A percentile compares a stretch with the other conserved stretches of the same genome.
phyloP scores from a whole-genome alignment of 2,329 filamentous ascomycete genomes.

The Aureobasidium musti region DNA sequence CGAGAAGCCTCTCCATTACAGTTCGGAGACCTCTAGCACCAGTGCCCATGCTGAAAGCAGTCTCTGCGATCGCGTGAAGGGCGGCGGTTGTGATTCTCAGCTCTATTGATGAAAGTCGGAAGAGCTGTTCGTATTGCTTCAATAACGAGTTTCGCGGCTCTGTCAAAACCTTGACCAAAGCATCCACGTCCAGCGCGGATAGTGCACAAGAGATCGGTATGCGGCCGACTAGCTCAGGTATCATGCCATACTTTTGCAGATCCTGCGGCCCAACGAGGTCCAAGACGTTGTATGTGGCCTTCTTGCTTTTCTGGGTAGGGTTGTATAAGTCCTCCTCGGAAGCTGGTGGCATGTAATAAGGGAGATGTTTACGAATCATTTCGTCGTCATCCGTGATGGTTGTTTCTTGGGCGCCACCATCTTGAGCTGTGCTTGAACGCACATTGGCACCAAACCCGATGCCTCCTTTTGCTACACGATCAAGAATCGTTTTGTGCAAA shows the following conservation, averaged over 20 bases:
- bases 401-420: conserved; percentile 58
- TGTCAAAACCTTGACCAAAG: conserved; percentile 82
- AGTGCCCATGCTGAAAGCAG: conserved; percentile 68
- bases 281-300: conserved; percentile 71
- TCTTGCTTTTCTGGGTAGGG: conserved; percentile 69
- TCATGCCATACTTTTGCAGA: conserved; percentile 67
- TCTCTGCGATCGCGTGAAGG: conserved; percentile 77
- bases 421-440: conserved; percentile 53
- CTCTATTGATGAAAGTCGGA: conserved; percentile 74
- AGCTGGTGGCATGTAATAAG: conserved; percentile 52
- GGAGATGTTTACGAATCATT: conserved; percentile 46
- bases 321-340: conserved; percentile 50
- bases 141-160: conserved; percentile 88
- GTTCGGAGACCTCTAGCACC: conserved; percentile 59
- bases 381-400: conserved; percentile 63
- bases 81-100: conserved; percentile 81
- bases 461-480: conserved; percentile 80
- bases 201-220: conserved; percentile 88
- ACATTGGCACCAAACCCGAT: conserved; percentile 92
- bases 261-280: conserved; percentile 74
- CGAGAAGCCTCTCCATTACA: conserved; percentile 52
- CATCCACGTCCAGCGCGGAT: conserved; percentile 66
- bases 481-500: conserved; percentile 81
- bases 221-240: conserved; percentile 93
- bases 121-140: conserved; percentile 85